Evolutionary conservation across 2,329 filamentous ascomycete species (phyloP), one percentile per base, ranked within the genome.

Genomic region (Leptographium flavum): DNA sequence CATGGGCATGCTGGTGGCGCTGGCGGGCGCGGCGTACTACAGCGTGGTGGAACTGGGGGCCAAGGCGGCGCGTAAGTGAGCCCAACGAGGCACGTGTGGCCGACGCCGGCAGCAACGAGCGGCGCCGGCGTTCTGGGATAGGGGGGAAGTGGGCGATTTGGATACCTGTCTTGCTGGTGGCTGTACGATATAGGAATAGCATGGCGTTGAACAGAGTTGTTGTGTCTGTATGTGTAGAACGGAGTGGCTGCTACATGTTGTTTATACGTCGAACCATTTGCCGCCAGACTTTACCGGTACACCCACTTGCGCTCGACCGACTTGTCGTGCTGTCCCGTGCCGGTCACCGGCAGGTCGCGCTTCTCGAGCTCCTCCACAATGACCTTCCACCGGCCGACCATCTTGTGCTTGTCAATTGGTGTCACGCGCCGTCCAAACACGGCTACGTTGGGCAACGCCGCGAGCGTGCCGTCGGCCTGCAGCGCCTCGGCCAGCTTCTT

Each of bases 371-470:
- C 60, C 45, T 54, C 32, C 44, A 56, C 55, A 28, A 63, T 62
- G 30, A 63, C 51, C 60, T 63, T 63, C 61, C 61, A 63, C 44
- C 60, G 56, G 28, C 61, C 61, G 25, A 59, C 56, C 54, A 55
- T 70, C 54, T 73, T 76, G 62, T 90, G 83, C 59, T 76, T 78
- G 59, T 90, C 75, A 30, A 83, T 76, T 10, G 77, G 73, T 8
- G 79, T 87, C 48, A 85, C 67, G 55, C 80, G 79, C 52, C 71
- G 71, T 23, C 63, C 59, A 53, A 74, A 73, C 21, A 94, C 65
- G 53, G 71, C 71, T 37, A 95, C 79, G 57, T 95, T 95, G 49
- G 75, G 66, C 43, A 84, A 63, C 1, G 60, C 54, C 17, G 64
- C 55, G 28, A 85, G 63, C 17, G 68, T 57, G 37, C 68, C 60